Evolutionary conservation across 768 basidiomycete species (phyloP), one percentile per base, ranked within the genome.

Genomic region (Harrya chromipes): DNA sequence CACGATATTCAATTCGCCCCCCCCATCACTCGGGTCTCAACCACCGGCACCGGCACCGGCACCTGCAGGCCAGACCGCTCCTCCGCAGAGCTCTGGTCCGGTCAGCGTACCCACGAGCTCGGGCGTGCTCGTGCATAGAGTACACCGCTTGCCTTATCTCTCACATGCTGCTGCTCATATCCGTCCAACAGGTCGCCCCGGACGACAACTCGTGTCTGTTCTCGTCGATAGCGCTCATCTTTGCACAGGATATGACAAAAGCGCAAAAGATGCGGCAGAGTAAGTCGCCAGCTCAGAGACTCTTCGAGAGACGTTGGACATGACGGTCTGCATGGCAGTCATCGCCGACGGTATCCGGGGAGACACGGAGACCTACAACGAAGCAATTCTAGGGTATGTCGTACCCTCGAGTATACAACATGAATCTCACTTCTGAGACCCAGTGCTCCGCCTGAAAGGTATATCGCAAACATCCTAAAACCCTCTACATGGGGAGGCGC

Each of bases 191-290:
- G 82, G 77, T 93, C 47, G 91, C 95, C 16, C 94, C 94, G n/a
- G 95, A 98, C 61, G 95, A 98, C 70, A 98, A 98, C 61, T 89
- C 92, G 1, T 98, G 95, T 67, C 73, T 98, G 26, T 98, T 97
- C 72, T 87, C 87, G 4, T 84, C 93, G 3, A 74, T 91, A 39
- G 90, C 89, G 14, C 72, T 95, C 36, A 74, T 95, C 2, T 94
- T 97, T 59, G 83, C 87, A 62, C 92, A 94, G 60, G 83, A 82
- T 49, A 84, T 87, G 12, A 68, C 76, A n/a, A 84, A 84, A 50
- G 87, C 87, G 2, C 72, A 75, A 21, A 69, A 74, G 53, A 79
- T 97, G 62, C 79, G 94, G 36, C 76, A 88, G 69, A 80, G 93
- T 94, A 58, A 52, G 80, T 64, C 35, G 24, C 31, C 19, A 24